These are phyloP conservation scores for Metarhizium brunneum DNA, from an alignment of 2,329 filamentous ascomycete genomes.

Conservation along the genomic window DNA sequence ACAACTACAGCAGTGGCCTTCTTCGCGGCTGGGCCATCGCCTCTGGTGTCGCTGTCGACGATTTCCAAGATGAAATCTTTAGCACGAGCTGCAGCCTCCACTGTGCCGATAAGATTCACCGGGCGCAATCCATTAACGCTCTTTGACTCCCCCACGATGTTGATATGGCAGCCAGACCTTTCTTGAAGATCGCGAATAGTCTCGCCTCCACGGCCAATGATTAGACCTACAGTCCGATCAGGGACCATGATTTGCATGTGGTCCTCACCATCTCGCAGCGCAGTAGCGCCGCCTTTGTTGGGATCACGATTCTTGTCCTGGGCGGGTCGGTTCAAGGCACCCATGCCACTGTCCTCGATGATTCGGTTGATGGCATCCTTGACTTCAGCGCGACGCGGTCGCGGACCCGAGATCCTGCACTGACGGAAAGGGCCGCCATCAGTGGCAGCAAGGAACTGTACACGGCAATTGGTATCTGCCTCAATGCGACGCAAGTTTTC, in stretches of 20 bases:
- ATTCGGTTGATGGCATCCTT: conserved; percentile 79
- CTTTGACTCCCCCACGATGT: conserved; percentile 89
- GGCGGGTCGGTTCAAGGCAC: conserved; percentile 33
- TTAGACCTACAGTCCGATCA: conserved; percentile 83
- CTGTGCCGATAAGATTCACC: conserved; percentile 79
- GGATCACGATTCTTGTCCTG: conserved; percentile 31
- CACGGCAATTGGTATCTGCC: conserved; percentile 69
- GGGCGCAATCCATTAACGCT: conserved; percentile 83
- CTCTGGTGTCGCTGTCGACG: conserved; percentile 78
- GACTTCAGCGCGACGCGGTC: conserved; percentile 63
- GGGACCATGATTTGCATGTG: conserved; percentile 91
- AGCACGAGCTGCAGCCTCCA: conserved; percentile 63
- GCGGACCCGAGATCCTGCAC: conserved; percentile 75
- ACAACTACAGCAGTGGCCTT: conserved; percentile 12
- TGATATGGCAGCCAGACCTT: conserved; percentile 87
- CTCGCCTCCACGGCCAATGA: conserved; percentile 88
- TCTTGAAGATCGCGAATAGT: conserved; percentile 90
- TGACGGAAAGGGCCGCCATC: conserved; percentile 67
- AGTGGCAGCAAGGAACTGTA: conserved; percentile 76
- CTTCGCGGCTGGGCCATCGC: conserved; percentile 31
- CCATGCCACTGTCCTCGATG: conserved; percentile 64
- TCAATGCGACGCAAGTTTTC: conserved; percentile 85
- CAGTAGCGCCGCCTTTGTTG: conserved; percentile 28
- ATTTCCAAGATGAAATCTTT: conserved; percentile 90
- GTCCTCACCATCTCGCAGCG: conserved; percentile 70